Conservation (phyloP, 1,284 basidiomycete species). For the Tremellales sp. region DNA sequence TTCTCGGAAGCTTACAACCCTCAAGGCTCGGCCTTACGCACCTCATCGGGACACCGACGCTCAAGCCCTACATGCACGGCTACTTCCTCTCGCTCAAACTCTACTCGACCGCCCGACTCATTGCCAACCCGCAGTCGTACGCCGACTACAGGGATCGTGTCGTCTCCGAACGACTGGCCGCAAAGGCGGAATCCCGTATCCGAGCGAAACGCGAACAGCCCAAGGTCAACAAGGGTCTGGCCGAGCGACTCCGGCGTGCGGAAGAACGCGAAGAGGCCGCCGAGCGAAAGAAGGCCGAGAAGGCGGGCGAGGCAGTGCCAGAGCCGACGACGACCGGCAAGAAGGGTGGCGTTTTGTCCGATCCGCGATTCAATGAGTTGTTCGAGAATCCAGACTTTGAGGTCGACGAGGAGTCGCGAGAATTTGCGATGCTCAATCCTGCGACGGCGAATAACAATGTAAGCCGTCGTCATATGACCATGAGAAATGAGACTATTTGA, state of each 20-base stretch:
- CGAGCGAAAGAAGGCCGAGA: slow-evolving; percentile 59
- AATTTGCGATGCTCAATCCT: slow-evolving; percentile 89
- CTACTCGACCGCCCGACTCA: slow-evolving; percentile 91
- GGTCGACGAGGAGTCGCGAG: slow-evolving; percentile 81
- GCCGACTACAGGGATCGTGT: slow-evolving; percentile 86
- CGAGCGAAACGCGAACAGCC: slow-evolving; percentile 69
- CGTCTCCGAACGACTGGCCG: slow-evolving; percentile 84
- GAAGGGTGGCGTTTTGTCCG: slow-evolving; percentile 61
- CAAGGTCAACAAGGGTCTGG: slow-evolving; percentile 83
- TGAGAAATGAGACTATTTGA: slow-evolving; percentile 4
- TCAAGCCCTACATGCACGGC: slow-evolving; percentile 99
- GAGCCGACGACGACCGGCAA: slow-evolving; percentile 45
- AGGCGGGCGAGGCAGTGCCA: slow-evolving; percentile 16
- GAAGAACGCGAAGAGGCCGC: slow-evolving; percentile 64
- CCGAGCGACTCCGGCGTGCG: slow-evolving; percentile 74
- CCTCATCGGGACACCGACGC: slow-evolving; percentile 85
- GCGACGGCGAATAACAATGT: slow-evolving; percentile 56
- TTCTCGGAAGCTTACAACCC: slow-evolving; percentile 3
- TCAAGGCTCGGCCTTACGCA: slow-evolving; percentile 75
- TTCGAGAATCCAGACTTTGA: slow-evolving; percentile 93
- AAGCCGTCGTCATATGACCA: slow-evolving; percentile 13
- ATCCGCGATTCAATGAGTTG: slow-evolving; percentile 84
- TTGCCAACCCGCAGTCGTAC: slow-evolving; percentile 94
- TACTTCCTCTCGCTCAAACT: slow-evolving; percentile 95
- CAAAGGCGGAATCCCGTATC: slow-evolving; percentile 88